These are phyloP conservation scores for Alloteropsis semialata DNA, from an alignment of 176 grass and related monocot genomes.

Conservation along the genomic window DNA sequence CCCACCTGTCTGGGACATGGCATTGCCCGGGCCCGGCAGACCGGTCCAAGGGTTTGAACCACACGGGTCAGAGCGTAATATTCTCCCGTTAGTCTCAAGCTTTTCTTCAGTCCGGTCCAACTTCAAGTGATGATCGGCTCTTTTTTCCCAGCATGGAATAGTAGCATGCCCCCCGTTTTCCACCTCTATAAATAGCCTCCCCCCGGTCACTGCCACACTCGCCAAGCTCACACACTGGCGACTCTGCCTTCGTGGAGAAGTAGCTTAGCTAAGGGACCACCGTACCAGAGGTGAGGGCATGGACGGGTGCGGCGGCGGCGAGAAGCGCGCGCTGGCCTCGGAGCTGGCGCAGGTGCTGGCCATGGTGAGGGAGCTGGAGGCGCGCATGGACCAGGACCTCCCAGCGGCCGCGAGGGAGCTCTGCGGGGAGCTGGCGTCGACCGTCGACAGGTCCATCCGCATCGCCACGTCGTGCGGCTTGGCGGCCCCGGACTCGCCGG, in stretches of 20 bases:
- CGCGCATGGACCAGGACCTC: constrained; percentile 19
- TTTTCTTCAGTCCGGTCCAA: constrained; percentile 40
- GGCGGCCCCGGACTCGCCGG: constrained; percentile 11
- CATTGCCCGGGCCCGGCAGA: neutral
- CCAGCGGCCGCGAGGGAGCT: constrained; percentile 9
- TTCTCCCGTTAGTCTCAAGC: constrained; percentile 12
- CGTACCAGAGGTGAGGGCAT: neutral
- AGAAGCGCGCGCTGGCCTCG: constrained; percentile 30
- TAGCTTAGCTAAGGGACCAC: neutral
- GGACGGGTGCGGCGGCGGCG: constrained; percentile 13
- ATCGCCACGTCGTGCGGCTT: constrained; percentile 25
- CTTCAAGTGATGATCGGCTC: neutral
- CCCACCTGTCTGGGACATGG: neutral
- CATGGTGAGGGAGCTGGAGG: constrained; percentile 60
- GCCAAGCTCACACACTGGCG: neutral
- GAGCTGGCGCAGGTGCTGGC: constrained; percentile 57
- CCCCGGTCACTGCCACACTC: neutral
- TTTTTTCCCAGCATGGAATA: neutral
- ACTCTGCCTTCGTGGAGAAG: neutral
- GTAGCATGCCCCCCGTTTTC: neutral
- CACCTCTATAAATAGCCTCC: constrained; percentile 6
- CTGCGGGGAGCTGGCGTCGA: constrained; percentile 43
- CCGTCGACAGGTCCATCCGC: constrained; percentile 55
- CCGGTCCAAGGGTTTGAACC: constrained; percentile 34
- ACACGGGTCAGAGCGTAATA: neutral